Percentiles rank a stretch among this genome's conserved stretches.
phyloP scores from a whole-genome alignment of 768 basidiomycete genomes.

The Gautieria morchelliformis region DNA sequence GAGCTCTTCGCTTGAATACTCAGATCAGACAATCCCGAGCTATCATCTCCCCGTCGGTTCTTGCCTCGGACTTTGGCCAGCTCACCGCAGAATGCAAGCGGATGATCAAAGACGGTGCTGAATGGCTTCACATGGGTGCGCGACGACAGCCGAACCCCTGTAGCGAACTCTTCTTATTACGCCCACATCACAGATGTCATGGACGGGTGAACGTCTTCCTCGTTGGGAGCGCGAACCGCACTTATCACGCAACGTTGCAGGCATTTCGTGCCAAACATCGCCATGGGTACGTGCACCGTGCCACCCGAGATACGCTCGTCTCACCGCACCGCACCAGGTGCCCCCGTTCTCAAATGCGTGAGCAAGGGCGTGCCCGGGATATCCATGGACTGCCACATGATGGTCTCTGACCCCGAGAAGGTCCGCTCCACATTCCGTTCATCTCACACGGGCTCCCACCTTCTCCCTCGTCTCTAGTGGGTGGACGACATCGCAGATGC shows the following conservation, averaged over 20 bases:
- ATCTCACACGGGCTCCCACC: not conserved
- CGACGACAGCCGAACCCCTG: not conserved
- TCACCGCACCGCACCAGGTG: too few species aligned
- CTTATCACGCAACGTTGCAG: constrained; percentile 30
- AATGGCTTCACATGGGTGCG: constrained; percentile 97
- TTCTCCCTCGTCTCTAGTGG: constrained; percentile 61
- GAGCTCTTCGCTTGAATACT: too few species aligned
- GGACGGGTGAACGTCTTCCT: constrained; percentile 65
- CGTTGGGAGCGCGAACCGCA: not conserved
- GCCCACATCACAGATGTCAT: constrained; percentile 69
- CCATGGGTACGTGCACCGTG: constrained; percentile 60
- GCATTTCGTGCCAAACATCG: constrained; percentile 98
- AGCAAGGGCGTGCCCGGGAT: constrained; percentile 83
- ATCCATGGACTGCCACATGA: constrained; percentile 99
- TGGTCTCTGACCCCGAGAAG: constrained; percentile 91
- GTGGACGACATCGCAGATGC: constrained; percentile 92
- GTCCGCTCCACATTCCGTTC: constrained; percentile 29
- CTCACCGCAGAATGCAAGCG: constrained; percentile 91
- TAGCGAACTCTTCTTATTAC: not conserved
- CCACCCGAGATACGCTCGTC: too few species aligned
- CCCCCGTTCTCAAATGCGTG: constrained; percentile 80
- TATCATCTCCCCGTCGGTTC: constrained; percentile 94
- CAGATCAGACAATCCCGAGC: constrained; percentile 64
- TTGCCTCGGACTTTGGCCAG: constrained; percentile 95
- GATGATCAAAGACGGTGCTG: constrained; percentile 91